These are phyloP conservation scores for Neonectria neomacrospora DNA, from an alignment of 2,329 filamentous ascomycete species.

Conservation along the genomic window DNA sequence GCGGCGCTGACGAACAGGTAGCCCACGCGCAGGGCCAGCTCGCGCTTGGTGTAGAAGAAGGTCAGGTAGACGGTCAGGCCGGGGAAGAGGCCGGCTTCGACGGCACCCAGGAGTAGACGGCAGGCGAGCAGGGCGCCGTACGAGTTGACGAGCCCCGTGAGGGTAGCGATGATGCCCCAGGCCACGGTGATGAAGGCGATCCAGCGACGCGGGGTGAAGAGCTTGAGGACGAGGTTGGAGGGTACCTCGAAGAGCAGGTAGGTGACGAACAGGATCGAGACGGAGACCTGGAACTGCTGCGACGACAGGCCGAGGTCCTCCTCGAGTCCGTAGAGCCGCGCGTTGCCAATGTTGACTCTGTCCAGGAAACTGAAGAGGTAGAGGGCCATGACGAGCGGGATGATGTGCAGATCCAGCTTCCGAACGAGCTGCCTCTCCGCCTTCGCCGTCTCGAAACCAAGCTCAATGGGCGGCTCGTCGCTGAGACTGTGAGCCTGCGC, in stretches of 20 bases:
- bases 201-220: conserved; percentile 70
- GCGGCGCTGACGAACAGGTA: conserved; percentile 79
- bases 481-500: conserved; percentile 29
- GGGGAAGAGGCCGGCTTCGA: conserved; percentile 78
- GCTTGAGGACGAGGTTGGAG: conserved; percentile 72
- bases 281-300: conserved; percentile 75
- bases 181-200: conserved; percentile 71
- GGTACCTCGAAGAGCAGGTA: conserved; percentile 72
- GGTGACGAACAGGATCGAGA: conserved; percentile 75
- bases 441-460: conserved; percentile 22
- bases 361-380: conserved; percentile 81
- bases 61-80: conserved; percentile 77
- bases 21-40: conserved; percentile 77
- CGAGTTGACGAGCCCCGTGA: conserved; percentile 74
- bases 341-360: conserved; percentile 79
- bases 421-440: conserved; percentile 68
- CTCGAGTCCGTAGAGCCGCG: conserved; percentile 73
- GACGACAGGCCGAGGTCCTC: conserved; percentile 68
- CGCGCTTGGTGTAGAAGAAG: conserved; percentile 79
- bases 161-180: conserved; percentile 77
- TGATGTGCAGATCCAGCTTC: conserved; percentile 72
- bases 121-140: conserved; percentile 75
- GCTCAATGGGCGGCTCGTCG: conserved; percentile 34
- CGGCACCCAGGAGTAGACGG: conserved; percentile 73
- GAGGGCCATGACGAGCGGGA: conserved; percentile 74